Evolutionary conservation across 2,329 filamentous ascomycete genomes (phyloP).

Genomic region (Scedosporium apiospermum): DNA sequence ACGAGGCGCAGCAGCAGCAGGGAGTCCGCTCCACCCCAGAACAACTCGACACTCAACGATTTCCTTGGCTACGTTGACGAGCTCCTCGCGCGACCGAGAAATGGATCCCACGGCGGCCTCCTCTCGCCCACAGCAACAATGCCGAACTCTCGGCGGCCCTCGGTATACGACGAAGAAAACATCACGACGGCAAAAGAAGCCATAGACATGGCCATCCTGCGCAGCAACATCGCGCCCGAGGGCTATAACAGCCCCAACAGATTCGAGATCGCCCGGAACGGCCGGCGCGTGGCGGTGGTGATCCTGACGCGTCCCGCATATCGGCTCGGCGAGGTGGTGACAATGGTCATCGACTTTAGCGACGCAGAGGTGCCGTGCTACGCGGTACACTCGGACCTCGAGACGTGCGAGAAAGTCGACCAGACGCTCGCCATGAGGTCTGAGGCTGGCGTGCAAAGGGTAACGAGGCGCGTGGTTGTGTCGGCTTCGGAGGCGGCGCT

Average conservation of each 20-base stretch:
- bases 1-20: neutral
- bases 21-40: neutral
- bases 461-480: conserved; percentile 74
- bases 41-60: conserved; percentile 36
- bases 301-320: conserved; percentile 84
- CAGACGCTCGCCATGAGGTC: conserved; percentile 73
- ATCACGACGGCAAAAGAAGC: conserved; percentile 64
- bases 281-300: conserved; percentile 82
- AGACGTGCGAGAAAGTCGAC: conserved; percentile 79
- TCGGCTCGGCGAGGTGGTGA: conserved; percentile 78
- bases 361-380: conserved; percentile 74
- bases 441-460: conserved; percentile 74
- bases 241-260: conserved; percentile 78
- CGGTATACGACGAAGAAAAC: conserved; percentile 36
- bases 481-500: conserved; percentile 73
- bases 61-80: conserved; percentile 73
- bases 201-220: conserved; percentile 83
- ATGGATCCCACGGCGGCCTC: conserved; percentile 47
- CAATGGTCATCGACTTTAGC: conserved; percentile 74
- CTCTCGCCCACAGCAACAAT: conserved; percentile 59
- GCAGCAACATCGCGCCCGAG: conserved; percentile 60
- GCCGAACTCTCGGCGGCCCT: conserved; percentile 45
- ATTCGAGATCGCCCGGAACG: conserved; percentile 89
- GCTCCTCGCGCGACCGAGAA: conserved; percentile 51
- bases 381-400: conserved; percentile 72